Evolutionary conservation across 192 early-diverging fungal species (phyloP).

Genomic region (Obelidium mucronatum): DNA sequence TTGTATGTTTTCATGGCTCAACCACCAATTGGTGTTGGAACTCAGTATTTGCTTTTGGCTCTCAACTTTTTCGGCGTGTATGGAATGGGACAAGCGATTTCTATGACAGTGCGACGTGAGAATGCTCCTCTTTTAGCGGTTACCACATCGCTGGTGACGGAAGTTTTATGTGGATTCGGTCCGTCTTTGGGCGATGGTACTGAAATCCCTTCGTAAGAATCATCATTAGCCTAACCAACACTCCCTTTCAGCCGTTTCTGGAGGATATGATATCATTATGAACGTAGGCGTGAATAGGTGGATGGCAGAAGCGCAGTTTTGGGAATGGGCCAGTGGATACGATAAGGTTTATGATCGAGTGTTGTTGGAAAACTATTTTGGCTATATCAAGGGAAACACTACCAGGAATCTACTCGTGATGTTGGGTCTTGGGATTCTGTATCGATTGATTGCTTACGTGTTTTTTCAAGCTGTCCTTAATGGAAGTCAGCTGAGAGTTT

Average conservation of each 20-base stretch:
- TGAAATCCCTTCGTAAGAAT: too few species aligned
- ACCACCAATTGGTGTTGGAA: conserved; percentile 31
- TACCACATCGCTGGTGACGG: conserved; percentile 24
- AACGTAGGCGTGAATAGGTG: conserved; percentile 17
- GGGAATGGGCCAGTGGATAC: neutral
- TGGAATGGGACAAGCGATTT: conserved; percentile 34
- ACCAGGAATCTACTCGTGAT: neutral
- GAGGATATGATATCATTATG: too few species aligned
- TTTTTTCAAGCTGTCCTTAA: neutral
- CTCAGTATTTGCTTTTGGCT: conserved; percentile 30
- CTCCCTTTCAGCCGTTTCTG: too few species aligned
- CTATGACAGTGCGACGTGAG: conserved; percentile 41
- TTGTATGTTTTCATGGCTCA: conserved; percentile 36
- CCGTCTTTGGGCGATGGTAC: conserved; percentile 32
- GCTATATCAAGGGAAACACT: neutral
- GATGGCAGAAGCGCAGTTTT: conserved; percentile 14
- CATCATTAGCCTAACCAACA: too few species aligned
- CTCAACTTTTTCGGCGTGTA: conserved; percentile 49
- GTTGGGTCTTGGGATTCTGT: neutral
- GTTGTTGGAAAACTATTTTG: neutral
- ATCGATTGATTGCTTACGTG: neutral
- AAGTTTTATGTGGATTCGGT: conserved; percentile 47
- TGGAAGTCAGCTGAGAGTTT: neutral
- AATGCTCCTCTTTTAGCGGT: conserved; percentile 45
- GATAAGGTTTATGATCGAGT: neutral